These are phyloP conservation scores for Dothiorella sarmentorum DNA, from an alignment of 2,329 filamentous ascomycete genomes.

Conservation along the genomic window DNA sequence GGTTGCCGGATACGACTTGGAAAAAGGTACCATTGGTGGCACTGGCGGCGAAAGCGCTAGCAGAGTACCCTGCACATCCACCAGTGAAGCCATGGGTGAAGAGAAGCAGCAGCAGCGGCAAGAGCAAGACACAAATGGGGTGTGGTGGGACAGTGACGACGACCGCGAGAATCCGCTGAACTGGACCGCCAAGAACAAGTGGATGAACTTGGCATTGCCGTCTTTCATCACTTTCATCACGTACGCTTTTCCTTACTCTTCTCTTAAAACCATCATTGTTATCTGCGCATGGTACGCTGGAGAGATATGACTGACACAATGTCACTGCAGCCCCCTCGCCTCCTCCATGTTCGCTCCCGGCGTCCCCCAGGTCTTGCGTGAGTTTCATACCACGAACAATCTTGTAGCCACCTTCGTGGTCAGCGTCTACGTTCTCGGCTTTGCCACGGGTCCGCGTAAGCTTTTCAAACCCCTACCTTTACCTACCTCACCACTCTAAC, in stretches of 20 bases:
- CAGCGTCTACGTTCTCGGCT: slow-evolving; percentile 39
- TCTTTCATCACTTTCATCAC: slow-evolving; percentile 38
- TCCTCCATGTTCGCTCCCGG: slow-evolving; percentile 36
- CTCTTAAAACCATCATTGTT: too few relatives aligned
- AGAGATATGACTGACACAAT: neutral
- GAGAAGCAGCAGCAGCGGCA: neutral
- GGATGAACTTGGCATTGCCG: slow-evolving; percentile 34
- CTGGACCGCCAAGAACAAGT: slow-evolving; percentile 37
- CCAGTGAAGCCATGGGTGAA: neutral
- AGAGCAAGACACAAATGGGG: neutral
- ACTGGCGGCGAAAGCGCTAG: neutral
- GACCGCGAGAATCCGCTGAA: slow-evolving; percentile 40
- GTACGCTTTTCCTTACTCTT: slow-evolving; percentile 20
- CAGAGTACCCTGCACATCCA: neutral
- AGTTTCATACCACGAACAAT: slow-evolving; percentile 31
- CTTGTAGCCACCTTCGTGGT: slow-evolving; percentile 37
- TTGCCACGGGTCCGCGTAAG: slow-evolving; percentile 34
- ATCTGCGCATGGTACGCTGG: too few relatives aligned
- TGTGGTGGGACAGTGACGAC: slow-evolving; percentile 19
- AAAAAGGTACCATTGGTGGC: neutral
- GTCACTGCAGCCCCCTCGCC: slow-evolving; percentile 29
- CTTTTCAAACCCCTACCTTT: neutral
- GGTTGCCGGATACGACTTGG: neutral
- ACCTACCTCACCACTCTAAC: slow-evolving; percentile 36
- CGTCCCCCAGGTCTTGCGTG: slow-evolving; percentile 28